Conservation (phyloP, 257 asterid genomes). For the Scutellaria baicalensis region DNA sequence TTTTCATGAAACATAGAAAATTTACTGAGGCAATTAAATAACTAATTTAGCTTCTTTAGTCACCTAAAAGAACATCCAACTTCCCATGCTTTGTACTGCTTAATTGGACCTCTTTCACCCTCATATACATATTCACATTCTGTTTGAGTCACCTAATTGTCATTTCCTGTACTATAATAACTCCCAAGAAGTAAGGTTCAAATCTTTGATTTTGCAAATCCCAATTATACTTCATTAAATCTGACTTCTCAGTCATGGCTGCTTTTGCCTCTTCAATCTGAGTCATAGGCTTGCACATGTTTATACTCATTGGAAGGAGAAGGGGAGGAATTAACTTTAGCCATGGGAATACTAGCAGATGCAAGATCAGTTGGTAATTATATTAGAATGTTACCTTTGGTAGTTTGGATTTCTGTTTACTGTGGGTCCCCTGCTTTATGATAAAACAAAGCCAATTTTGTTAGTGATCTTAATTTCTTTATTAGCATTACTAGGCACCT, state of each 20-base stretch:
- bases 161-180: not conserved
- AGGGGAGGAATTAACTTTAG: not conserved
- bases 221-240: not conserved
- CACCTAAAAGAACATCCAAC: not conserved
- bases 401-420: not conserved
- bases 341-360: not conserved
- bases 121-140: not conserved
- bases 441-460: not conserved
- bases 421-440: not conserved
- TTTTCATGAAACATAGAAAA: not conserved
- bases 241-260: not conserved
- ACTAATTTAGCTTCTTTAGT: not conserved
- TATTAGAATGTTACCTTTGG: not conserved
- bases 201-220: not conserved
- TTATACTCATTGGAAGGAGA: not conserved
- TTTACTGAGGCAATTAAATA: not conserved
- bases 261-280: not conserved
- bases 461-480: not conserved
- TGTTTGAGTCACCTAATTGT: not conserved
- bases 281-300: not conserved
- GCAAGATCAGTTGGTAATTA: not conserved
- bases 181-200: not conserved
- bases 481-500: not conserved
- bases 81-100: not conserved
- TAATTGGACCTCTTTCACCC: not conserved